Evolutionary conservation across 306 rosid genomes (phyloP).

Genomic region (Quillaja saponaria): DNA sequence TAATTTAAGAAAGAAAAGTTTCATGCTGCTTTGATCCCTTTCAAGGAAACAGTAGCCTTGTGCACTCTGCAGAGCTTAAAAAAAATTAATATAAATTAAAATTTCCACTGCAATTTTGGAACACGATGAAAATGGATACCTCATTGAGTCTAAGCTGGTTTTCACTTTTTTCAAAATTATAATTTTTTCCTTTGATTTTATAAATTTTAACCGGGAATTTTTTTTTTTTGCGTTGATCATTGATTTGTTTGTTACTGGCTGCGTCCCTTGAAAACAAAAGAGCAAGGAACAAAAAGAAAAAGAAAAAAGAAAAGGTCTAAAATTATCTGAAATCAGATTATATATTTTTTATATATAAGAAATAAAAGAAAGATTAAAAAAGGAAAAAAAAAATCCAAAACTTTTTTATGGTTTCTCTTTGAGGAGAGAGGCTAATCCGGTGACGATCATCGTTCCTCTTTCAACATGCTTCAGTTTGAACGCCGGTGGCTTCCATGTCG

Average conservation of each 20-base stretch:
- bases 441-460: constrained; percentile 72
- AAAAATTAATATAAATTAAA: too few species aligned
- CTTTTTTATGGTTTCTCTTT: constrained; percentile 62
- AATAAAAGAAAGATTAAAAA: not conserved
- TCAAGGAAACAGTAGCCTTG: constrained; percentile 34
- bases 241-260: too few species aligned
- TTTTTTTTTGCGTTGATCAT: too few species aligned
- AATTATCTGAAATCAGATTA: not conserved
- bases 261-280: too few species aligned
- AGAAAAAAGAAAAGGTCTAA: not conserved
- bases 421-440: constrained; percentile 93
- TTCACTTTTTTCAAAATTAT: too few species aligned
- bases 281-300: too few species aligned
- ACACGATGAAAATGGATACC: not conserved
- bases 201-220: too few species aligned
- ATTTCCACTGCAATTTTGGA: not conserved
- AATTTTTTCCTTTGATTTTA: too few species aligned
- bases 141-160: too few species aligned
- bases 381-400: constrained; percentile 19
- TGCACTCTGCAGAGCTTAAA: not conserved
- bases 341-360: not conserved
- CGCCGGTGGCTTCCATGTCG: constrained; percentile 83
- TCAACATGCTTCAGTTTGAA: constrained; percentile 75
- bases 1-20: constrained; percentile 8
- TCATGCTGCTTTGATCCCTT: constrained; percentile 33